phyloP scores from a whole-genome alignment of 495 filamentous ascomycete genomes.

The Penicillium salamii region DNA sequence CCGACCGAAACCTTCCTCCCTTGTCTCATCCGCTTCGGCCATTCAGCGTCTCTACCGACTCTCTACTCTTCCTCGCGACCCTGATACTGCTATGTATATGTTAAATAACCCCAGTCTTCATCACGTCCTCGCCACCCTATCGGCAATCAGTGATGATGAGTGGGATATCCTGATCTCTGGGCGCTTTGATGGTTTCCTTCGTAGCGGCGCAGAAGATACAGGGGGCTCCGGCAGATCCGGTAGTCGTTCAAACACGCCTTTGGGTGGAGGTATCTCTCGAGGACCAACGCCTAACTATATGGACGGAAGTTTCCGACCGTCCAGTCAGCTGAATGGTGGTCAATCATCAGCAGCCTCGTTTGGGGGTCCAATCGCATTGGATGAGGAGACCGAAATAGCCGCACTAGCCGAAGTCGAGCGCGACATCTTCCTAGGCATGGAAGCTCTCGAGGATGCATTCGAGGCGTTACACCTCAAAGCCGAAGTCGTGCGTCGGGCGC shows the following conservation, averaged over 20 bases:
- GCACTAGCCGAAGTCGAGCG: constrained; percentile 87
- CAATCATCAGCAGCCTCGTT: constrained; percentile 38
- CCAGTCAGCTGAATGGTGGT: constrained; percentile 36
- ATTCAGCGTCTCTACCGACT: constrained; percentile 85
- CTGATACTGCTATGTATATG: constrained; percentile 84
- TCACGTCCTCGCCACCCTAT: constrained; percentile 81
- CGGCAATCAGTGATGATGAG: constrained; percentile 79
- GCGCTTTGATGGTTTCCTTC: constrained; percentile 95
- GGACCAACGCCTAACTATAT: constrained; percentile 38
- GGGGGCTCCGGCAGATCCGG: constrained; percentile 26
- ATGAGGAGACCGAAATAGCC: constrained; percentile 92
- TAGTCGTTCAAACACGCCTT: constrained; percentile 45
- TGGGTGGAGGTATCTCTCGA: constrained; percentile 39
- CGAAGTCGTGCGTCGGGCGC: constrained; percentile 71
- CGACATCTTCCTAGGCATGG: constrained; percentile 91
- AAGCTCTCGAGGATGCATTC: constrained; percentile 91
- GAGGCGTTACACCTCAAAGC: constrained; percentile 86
- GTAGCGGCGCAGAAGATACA: constrained; percentile 76
- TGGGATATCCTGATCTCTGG: constrained; percentile 97
- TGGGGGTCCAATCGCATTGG: constrained; percentile 72
- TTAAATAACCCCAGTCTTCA: constrained; percentile 79
- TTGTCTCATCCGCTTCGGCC: constrained; percentile 68
- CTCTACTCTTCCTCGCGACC: constrained; percentile 66
- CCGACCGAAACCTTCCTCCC: constrained; percentile 60
- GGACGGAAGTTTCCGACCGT: constrained; percentile 35